A percentile compares a stretch with the other conserved stretches of the same genome.
Evolutionary conservation across 2,329 filamentous ascomycete genomes (phyloP).

Genomic region (Penicillium sp.): DNA sequence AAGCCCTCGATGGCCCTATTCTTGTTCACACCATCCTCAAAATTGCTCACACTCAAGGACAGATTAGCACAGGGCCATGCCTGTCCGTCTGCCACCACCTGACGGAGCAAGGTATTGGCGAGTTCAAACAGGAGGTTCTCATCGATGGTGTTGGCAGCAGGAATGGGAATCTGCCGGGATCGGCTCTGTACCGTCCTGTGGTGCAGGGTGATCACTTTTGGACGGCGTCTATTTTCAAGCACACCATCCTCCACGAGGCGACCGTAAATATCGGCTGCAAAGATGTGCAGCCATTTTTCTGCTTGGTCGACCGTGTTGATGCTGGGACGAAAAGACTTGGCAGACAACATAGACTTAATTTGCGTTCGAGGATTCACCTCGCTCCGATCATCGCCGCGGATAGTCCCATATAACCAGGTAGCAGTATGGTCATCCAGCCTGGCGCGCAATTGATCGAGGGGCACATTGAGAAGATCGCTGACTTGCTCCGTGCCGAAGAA

Average conservation of each 20-base stretch:
- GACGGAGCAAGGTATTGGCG: slow-evolving; percentile 70
- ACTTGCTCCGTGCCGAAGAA: slow-evolving; percentile 78
- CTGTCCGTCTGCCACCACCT: slow-evolving; percentile 72
- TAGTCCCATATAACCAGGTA: slow-evolving; percentile 76
- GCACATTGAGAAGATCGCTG: slow-evolving; percentile 67
- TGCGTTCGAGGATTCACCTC: slow-evolving; percentile 89
- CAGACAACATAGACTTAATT: slow-evolving; percentile 96
- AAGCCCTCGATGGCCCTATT: slow-evolving; percentile 86
- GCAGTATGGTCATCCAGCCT: slow-evolving; percentile 82
- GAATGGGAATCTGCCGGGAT: slow-evolving; percentile 73
- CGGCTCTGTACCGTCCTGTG: slow-evolving; percentile 71
- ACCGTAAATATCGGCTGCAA: slow-evolving; percentile 84
- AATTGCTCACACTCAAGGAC: slow-evolving; percentile 83
- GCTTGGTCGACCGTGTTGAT: slow-evolving; percentile 78
- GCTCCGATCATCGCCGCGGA: slow-evolving; percentile 80
- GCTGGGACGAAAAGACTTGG: slow-evolving; percentile 86
- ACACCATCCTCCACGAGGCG: slow-evolving; percentile 88
- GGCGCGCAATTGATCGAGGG: slow-evolving; percentile 71
- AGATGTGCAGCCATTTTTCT: slow-evolving; percentile 82
- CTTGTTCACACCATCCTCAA: slow-evolving; percentile 79
- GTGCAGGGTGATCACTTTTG: slow-evolving; percentile 81
- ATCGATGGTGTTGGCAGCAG: slow-evolving; percentile 69
- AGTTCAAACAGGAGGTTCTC: slow-evolving; percentile 71
- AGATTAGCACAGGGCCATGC: slow-evolving; percentile 93
- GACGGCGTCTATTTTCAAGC: slow-evolving; percentile 78